Evolutionary conservation across 495 filamentous ascomycete species (phyloP).

Genomic region (Neurospora intermedia): DNA sequence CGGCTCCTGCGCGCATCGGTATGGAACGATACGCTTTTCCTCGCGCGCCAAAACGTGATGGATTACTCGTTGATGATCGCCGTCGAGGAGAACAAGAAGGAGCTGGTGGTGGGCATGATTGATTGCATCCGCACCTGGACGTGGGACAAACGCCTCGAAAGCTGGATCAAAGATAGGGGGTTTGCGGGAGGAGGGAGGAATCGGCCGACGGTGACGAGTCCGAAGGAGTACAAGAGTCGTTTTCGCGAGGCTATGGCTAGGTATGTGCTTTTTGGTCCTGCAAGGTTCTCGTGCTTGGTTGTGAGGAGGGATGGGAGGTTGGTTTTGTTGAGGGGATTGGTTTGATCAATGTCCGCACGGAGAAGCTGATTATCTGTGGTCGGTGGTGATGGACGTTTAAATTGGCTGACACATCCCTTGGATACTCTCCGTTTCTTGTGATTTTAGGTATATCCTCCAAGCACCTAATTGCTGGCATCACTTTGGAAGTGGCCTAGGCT

Average conservation of each 20-base stretch:
- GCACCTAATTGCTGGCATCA: constrained; percentile 41
- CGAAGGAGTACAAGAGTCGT: constrained; percentile 91
- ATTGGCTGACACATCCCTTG: not conserved
- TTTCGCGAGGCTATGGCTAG: constrained; percentile 95
- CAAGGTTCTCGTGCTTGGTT: not conserved
- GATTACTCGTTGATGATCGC: constrained; percentile 94
- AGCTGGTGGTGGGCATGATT: constrained; percentile 94
- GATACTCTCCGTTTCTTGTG: not conserved
- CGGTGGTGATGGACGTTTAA: not conserved
- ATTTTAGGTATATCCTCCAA: constrained; percentile 38
- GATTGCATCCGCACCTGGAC: constrained; percentile 98
- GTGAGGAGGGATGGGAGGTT: not conserved
- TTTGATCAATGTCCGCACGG: not conserved
- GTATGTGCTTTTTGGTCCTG: constrained; percentile 53
- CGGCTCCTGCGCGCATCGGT: constrained; percentile 77
- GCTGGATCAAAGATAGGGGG: constrained; percentile 95
- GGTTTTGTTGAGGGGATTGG: not conserved
- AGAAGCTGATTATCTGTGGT: not conserved
- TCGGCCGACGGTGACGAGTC: constrained; percentile 88
- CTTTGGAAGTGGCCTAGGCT: constrained; percentile 15
- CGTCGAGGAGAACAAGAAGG: constrained; percentile 78
- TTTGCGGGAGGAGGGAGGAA: constrained; percentile 79
- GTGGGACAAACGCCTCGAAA: constrained; percentile 98
- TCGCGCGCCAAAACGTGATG: constrained; percentile 92
- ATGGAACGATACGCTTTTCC: constrained; percentile 94